These are phyloP conservation scores for Vicia faba DNA, from an alignment of 306 rosid species.

Conservation along the genomic window DNA sequence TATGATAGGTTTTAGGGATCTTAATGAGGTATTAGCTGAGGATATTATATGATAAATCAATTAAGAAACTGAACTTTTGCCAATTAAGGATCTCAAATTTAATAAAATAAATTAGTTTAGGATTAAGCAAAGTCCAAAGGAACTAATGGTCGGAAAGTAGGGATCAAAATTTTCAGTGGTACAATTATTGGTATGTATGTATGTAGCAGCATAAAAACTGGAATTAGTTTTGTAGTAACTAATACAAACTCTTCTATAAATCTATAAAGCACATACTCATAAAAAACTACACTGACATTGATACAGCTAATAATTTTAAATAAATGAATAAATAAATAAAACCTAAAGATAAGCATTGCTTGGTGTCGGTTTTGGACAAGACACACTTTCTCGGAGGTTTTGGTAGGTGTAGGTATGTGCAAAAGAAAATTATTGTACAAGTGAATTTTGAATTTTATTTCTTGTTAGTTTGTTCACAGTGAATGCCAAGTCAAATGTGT, in stretches of 20 bases:
- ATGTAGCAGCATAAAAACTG: not conserved
- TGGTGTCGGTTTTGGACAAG: no score
- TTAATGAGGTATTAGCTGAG: slow-evolving; percentile 19
- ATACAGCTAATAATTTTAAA: no score
- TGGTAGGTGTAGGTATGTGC: no score
- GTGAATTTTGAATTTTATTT: no score
- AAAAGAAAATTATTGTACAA: no score
- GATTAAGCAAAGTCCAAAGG: slow-evolving; percentile 4
- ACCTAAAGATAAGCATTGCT: no score
- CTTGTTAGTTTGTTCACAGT: no score
- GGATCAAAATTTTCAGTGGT: not conserved
- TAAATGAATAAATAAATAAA: no score
- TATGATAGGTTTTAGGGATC: slow-evolving; percentile 45
- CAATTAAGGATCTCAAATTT: slow-evolving; percentile 33
- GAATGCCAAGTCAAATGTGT: no score
- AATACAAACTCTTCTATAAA: not conserved
- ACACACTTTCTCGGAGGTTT: no score
- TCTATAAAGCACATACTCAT: no score
- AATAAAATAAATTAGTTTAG: slow-evolving; percentile 17
- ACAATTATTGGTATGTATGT: not conserved
- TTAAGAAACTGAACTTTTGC: slow-evolving; percentile 25
- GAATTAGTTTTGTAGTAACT: not conserved
- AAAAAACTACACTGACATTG: no score
- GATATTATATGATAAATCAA: slow-evolving; percentile 22
- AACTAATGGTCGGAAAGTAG: not conserved